Percentiles rank a stretch among this genome's conserved stretches.
Conservation (phyloP, 176 grass and related monocot species). For the Musa itinerans region DNA sequence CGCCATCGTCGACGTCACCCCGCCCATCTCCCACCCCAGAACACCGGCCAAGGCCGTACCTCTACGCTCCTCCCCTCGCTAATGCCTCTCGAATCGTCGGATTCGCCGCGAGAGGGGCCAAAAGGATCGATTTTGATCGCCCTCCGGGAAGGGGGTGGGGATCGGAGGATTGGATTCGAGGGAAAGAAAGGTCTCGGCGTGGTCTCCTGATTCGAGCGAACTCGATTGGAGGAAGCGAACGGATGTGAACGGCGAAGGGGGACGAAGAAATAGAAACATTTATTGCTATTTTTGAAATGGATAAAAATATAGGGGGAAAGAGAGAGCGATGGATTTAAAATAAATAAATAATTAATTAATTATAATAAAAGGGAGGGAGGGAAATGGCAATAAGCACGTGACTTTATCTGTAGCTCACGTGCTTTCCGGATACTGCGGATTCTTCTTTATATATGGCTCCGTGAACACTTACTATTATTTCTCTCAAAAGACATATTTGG, state of each 20-base stretch:
- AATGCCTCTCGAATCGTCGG: neutral
- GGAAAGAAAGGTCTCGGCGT: neutral
- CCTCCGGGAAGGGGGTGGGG: neutral
- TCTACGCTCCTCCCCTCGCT: neutral
- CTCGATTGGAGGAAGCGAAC: neutral
- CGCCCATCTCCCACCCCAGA: conserved; percentile 34
- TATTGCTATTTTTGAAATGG: neutral
- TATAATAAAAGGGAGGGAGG: neutral
- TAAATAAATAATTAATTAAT: neutral
- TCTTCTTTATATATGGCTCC: no score
- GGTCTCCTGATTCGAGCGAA: conserved; percentile 1
- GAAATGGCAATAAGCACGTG: neutral
- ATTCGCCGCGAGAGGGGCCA: neutral
- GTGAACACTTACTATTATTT: neutral
- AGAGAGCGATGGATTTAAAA: neutral
- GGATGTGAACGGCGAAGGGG: neutral
- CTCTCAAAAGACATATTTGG: no score
- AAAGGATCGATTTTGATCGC: neutral
- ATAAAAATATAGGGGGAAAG: neutral
- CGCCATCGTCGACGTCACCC: conserved; percentile 66
- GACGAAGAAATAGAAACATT: neutral
- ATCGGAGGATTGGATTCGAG: neutral
- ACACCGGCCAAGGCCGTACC: neutral
- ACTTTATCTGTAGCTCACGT: neutral
- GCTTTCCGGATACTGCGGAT: neutral